Evolutionary conservation across 192 early-diverging fungal species (phyloP).

Genomic region (Chytriomyces sp.): DNA sequence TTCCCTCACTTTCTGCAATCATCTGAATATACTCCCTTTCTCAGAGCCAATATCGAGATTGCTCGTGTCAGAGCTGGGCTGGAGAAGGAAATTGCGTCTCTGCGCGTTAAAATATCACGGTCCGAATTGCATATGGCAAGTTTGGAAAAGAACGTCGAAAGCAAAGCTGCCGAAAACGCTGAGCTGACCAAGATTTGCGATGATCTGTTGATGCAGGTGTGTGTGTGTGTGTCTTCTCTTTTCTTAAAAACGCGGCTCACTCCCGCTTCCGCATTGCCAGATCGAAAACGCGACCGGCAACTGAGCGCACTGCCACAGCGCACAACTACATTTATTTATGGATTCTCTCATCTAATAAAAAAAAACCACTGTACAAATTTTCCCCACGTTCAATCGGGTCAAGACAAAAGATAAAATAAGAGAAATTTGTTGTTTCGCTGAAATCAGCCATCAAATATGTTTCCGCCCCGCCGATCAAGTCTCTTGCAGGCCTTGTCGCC

Average conservation of each 20-base stretch:
- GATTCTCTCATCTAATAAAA: too few species aligned
- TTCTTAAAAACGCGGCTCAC: background rate
- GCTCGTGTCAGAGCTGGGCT: conserved; percentile 24
- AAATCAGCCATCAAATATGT: background rate
- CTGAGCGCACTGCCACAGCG: too few species aligned
- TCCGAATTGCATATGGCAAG: conserved; percentile 40
- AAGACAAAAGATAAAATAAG: too few species aligned
- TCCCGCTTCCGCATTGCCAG: too few species aligned
- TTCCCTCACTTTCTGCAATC: conserved; percentile 3
- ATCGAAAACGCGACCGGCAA: too few species aligned
- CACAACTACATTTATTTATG: too few species aligned
- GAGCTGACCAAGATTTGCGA: conserved; percentile 54
- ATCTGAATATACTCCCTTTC: background rate
- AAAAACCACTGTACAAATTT: too few species aligned
- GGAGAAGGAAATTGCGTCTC: conserved; percentile 49
- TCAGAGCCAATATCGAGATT: conserved; percentile 51
- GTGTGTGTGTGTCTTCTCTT: conserved; percentile 11
- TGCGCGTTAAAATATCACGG: conserved; percentile 39
- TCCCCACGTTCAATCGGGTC: too few species aligned
- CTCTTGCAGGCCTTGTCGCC: background rate
- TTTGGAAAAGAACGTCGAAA: conserved; percentile 37
- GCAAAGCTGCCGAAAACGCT: conserved; percentile 45
- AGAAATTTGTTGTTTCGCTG: too few species aligned
- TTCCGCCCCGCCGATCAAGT: background rate
- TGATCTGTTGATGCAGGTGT: conserved; percentile 41